Conservation (phyloP, 257 asterid genomes). For the Jaltomata sinuosa region DNA sequence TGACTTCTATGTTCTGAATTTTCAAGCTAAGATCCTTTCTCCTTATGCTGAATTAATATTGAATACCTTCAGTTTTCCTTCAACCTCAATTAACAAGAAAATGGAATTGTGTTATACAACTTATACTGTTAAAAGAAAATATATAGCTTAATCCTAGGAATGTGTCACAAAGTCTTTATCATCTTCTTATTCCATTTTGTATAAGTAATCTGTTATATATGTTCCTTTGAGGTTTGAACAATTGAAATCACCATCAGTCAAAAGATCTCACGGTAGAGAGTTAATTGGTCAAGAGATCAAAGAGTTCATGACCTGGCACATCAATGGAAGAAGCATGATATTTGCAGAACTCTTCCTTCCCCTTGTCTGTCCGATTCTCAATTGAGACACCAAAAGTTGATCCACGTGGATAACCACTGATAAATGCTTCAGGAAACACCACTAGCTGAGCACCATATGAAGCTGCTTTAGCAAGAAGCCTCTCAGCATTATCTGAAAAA, state of each 20-base stretch:
- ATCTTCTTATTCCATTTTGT: neutral
- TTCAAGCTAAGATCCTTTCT: neutral
- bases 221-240: neutral
- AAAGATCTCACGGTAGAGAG: neutral
- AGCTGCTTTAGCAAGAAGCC: conserved; percentile 92
- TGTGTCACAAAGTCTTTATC: neutral
- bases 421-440: conserved; percentile 94
- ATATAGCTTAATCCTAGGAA: neutral
- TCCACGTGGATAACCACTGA: conserved; percentile 98
- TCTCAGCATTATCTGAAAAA: conserved; percentile 76
- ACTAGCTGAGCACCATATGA: conserved; percentile 80
- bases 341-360: conserved; percentile 80
- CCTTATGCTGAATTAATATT: neutral
- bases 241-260: neutral
- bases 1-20: neutral
- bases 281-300: neutral
- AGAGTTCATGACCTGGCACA: conserved; percentile 64
- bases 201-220: neutral
- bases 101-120: neutral
- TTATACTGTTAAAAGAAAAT: neutral
- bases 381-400: conserved; percentile 73
- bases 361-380: conserved; percentile 83
- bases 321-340: conserved; percentile 88
- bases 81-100: neutral
- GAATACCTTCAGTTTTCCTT: neutral